Conservation (phyloP, 768 basidiomycete genomes). For the Hygrophoropsis aurantiaca region DNA sequence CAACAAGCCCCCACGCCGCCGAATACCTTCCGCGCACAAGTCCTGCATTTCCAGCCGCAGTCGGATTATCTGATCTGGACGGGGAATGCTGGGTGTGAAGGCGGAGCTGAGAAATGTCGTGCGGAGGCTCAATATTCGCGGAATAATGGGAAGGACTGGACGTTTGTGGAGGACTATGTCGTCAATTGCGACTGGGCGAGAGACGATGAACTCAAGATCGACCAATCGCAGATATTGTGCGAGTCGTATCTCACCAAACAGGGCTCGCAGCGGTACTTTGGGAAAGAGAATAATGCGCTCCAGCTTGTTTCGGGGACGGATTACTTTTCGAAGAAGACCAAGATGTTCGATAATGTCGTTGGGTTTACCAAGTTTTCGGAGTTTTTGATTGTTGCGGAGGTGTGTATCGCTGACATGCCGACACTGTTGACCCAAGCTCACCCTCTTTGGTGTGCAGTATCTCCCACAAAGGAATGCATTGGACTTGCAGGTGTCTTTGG, state of each 20-base stretch:
- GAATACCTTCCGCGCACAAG: conserved; percentile 73
- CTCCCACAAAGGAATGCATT: conserved; percentile 56
- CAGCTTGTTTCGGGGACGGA: conserved; percentile 76
- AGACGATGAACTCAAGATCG: conserved; percentile 75
- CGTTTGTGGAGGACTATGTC: conserved; percentile 79
- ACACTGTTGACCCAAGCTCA: neutral
- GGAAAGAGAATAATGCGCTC: conserved; percentile 56
- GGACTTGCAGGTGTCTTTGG: conserved; percentile 88
- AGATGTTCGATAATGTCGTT: conserved; percentile 83
- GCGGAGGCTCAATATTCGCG: conserved; percentile 73
- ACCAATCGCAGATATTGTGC: conserved; percentile 88
- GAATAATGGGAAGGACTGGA: conserved; percentile 80
- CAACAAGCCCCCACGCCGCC: conserved; percentile 65
- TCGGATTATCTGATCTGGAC: conserved; percentile 90
- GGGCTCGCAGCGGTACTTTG: conserved; percentile 69
- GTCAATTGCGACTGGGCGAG: conserved; percentile 90
- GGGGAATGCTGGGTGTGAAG: conserved; percentile 68
- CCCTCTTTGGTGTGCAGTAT: conserved; percentile 36
- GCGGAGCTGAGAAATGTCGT: conserved; percentile 55
- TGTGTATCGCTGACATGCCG: conserved; percentile 33
- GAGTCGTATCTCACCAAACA: conserved; percentile 83
- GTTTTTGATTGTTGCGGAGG: conserved; percentile 94
- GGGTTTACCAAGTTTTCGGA: conserved; percentile 98
- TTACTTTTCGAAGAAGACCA: conserved; percentile 71
- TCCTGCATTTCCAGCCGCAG: conserved; percentile 85